A percentile compares a stretch with the other conserved stretches of the same genome.
Evolutionary conservation across 768 basidiomycete genomes (phyloP).

Genomic region (Tulasnella sp.): DNA sequence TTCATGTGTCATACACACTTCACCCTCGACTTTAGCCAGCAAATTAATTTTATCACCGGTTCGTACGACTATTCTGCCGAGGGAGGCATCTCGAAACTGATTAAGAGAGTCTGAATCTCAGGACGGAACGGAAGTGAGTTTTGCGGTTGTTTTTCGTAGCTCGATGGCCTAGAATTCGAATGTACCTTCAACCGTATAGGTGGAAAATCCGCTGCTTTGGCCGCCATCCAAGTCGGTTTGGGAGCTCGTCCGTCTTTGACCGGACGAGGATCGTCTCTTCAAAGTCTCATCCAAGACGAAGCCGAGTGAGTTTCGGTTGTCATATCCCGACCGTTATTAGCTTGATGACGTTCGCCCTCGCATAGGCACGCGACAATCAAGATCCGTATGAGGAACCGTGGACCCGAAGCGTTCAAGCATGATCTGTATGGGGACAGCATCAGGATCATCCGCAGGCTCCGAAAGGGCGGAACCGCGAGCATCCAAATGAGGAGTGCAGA

Average conservation of each 20-base stretch:
- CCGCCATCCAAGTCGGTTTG: constrained; percentile 84
- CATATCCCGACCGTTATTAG: background rate
- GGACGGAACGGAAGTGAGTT: constrained; percentile 87
- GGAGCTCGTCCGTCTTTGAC: constrained; percentile 90
- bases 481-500: constrained; percentile 77
- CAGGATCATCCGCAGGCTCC: constrained; percentile 69
- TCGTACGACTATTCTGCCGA: constrained; percentile 17
- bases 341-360: background rate
- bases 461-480: constrained; percentile 55
- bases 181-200: constrained; percentile 34
- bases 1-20: constrained; percentile 94
- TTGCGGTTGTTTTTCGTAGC: background rate
- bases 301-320: constrained; percentile 43
- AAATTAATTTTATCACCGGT: constrained; percentile 97
- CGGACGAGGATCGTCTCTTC: constrained; percentile 75
- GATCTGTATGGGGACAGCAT: constrained; percentile 82
- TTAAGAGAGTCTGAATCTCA: constrained; percentile 21
- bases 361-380: constrained; percentile 47
- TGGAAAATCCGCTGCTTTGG: constrained; percentile 89
- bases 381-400: constrained; percentile 77
- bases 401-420: constrained; percentile 77
- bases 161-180: background rate
- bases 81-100: background rate
- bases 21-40: constrained; percentile 75
- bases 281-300: constrained; percentile 77